Conservation (phyloP, 1,139 yeast genomes). For the Scheffersomyces titani region DNA sequence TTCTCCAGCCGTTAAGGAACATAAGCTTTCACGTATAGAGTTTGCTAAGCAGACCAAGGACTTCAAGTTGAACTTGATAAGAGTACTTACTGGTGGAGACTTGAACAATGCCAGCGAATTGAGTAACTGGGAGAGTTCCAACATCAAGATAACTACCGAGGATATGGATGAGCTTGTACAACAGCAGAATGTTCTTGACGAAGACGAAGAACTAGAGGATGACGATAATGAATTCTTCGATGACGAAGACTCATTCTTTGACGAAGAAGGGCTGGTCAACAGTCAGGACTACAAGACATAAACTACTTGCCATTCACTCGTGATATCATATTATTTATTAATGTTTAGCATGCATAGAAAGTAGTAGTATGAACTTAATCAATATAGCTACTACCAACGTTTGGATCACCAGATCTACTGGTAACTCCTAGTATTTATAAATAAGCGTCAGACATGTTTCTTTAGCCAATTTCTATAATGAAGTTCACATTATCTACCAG, state of each 20-base stretch:
- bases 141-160: slow-evolving; percentile 22
- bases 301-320: neutral
- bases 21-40: slow-evolving; percentile 47
- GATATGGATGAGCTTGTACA: slow-evolving; percentile 19
- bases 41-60: slow-evolving; percentile 52
- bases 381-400: neutral
- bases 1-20: slow-evolving; percentile 49
- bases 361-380: neutral
- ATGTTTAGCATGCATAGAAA: slow-evolving; percentile 5
- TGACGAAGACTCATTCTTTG: slow-evolving; percentile 11
- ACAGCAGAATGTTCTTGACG: slow-evolving; percentile 5
- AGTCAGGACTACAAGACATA: neutral
- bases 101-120: slow-evolving; percentile 29
- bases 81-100: slow-evolving; percentile 63
- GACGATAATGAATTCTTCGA: slow-evolving; percentile 19
- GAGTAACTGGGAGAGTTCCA: slow-evolving; percentile 41
- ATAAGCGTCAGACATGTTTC: neutral
- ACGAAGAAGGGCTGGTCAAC: slow-evolving; percentile 12
- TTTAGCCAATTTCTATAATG: neutral
- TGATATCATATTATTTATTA: neutral
- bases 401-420: neutral
- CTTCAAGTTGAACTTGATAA: slow-evolving; percentile 53
- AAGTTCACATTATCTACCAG: neutral
- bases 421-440: neutral
- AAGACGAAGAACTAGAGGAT: slow-evolving; percentile 10